phyloP scores from a whole-genome alignment of 768 basidiomycete genomes.

The Lentinula guzmanii region DNA sequence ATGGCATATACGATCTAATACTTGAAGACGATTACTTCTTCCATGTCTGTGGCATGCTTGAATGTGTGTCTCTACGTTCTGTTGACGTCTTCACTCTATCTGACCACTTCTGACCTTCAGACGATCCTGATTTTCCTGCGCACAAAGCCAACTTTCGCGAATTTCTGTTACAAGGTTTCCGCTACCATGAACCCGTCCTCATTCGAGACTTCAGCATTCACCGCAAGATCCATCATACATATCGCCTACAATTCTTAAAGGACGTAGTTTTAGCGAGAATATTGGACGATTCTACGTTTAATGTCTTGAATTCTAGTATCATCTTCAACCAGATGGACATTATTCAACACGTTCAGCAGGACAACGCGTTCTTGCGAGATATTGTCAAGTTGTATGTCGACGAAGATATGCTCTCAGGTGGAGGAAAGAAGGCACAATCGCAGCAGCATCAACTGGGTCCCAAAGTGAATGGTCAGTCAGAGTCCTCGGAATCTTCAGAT shows the following conservation, averaged over 20 bases:
- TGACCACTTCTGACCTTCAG: conserved; percentile 31
- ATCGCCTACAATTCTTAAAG: conserved; percentile 94
- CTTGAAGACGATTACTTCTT: conserved; percentile 89
- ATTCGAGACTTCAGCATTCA: conserved; percentile 73
- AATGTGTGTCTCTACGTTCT: conserved; percentile 54
- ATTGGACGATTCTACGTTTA: conserved; percentile 95
- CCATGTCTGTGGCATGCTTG: conserved; percentile 92
- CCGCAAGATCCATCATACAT: conserved; percentile 93
- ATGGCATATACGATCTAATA: conserved; percentile 90
- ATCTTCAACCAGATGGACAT: conserved; percentile 99
- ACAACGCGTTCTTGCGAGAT: conserved; percentile 68
- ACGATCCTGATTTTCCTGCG: conserved; percentile 95
- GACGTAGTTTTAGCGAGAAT: conserved; percentile 95
- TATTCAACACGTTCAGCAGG: conserved; percentile 80
- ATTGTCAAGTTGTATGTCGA: conserved; percentile 74
- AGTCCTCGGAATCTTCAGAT: conserved; percentile 21
- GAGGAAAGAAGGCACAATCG: conserved; percentile 24
- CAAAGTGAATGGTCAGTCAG: conserved; percentile 29
- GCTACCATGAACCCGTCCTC: conserved; percentile 84
- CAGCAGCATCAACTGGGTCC: conserved; percentile 10
- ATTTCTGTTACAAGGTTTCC: conserved; percentile 77
- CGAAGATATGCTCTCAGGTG: conserved; percentile 53
- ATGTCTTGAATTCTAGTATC: conserved; percentile 93
- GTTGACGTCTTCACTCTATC: conserved; percentile 8
- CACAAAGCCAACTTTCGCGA: conserved; percentile 97